phyloP scores from a whole-genome alignment of 306 rosid species.

The Cucumis hystrix region DNA sequence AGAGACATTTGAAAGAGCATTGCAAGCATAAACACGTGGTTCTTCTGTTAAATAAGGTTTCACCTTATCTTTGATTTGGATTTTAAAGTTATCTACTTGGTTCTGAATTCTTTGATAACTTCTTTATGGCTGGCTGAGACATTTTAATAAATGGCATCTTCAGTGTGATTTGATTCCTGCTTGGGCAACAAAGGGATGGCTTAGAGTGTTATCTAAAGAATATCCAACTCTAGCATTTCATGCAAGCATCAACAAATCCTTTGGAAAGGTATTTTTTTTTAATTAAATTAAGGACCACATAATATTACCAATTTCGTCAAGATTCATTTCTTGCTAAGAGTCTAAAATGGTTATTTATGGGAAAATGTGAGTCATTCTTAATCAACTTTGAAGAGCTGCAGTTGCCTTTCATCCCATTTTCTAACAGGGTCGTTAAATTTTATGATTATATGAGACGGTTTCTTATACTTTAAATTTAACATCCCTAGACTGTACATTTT shows the following conservation, averaged over 20 bases:
- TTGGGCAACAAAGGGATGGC: constrained; percentile 95
- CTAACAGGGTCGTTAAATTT: no score
- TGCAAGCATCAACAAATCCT: constrained; percentile 85
- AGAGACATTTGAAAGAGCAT: constrained; percentile 87
- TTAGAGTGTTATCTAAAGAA: constrained; percentile 66
- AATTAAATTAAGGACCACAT: not conserved
- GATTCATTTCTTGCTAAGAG: not conserved
- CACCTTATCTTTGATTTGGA: not conserved
- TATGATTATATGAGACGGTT: not conserved
- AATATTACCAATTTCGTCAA: not conserved
- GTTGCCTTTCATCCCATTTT: not conserved
- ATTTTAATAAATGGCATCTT: not conserved
- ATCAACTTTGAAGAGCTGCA: not conserved
- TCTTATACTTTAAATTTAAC: not conserved
- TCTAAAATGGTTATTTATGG: not conserved
- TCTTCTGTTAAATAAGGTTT: constrained; percentile 79
- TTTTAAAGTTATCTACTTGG: not conserved
- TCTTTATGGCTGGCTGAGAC: not conserved
- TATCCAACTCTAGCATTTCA: constrained; percentile 94
- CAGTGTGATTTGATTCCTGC: constrained; percentile 90
- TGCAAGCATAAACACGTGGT: constrained; percentile 83
- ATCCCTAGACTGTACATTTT: not conserved
- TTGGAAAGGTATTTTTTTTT: constrained; percentile 59
- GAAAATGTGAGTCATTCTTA: not conserved
- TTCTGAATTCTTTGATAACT: not conserved